phyloP scores from a whole-genome alignment of 2,329 filamentous ascomycete species.

The Diaporthe vaccinii region DNA sequence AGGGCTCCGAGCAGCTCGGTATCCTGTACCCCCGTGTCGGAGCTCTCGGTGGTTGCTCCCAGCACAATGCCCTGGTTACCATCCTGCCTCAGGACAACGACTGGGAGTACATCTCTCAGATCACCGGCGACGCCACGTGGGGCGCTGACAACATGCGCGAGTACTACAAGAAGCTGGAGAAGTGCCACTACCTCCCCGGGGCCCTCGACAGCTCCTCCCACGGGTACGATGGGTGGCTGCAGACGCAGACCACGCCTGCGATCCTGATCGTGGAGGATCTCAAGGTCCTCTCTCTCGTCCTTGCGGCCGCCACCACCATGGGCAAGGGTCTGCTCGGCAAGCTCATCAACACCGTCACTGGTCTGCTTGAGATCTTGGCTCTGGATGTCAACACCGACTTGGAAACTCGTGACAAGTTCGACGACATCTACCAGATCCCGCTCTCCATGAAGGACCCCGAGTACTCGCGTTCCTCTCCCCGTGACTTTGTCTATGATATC shows the following conservation, averaged over 20 bases:
- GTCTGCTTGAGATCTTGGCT: constrained; percentile 51
- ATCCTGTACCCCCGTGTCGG: constrained; percentile 55
- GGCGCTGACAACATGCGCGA: constrained; percentile 68
- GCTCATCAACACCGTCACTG: constrained; percentile 53
- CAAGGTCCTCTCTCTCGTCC: constrained; percentile 64
- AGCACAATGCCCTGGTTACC: constrained; percentile 54
- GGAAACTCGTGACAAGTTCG: constrained; percentile 58
- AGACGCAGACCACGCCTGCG: constrained; percentile 63
- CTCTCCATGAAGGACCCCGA: constrained; percentile 63
- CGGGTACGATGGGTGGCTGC: constrained; percentile 70
- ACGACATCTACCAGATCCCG: constrained; percentile 70
- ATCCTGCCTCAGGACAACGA: constrained; percentile 57
- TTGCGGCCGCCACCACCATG: constrained; percentile 65
- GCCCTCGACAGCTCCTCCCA: constrained; percentile 57
- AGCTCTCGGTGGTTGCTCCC: constrained; percentile 54
- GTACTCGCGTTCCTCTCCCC: constrained; percentile 61
- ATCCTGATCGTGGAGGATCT: constrained; percentile 64
- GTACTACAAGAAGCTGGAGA: constrained; percentile 68
- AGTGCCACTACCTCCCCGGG: constrained; percentile 63
- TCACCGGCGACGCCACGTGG: constrained; percentile 61
- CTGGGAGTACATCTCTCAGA: constrained; percentile 55
- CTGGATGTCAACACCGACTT: constrained; percentile 62
- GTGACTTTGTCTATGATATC: constrained; percentile 67
- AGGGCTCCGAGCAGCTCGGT: constrained; percentile 50
- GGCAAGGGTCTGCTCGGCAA: constrained; percentile 53